These are phyloP conservation scores for Epicoccum sorghinum DNA, from an alignment of 2,329 filamentous ascomycete genomes.

Conservation along the genomic window DNA sequence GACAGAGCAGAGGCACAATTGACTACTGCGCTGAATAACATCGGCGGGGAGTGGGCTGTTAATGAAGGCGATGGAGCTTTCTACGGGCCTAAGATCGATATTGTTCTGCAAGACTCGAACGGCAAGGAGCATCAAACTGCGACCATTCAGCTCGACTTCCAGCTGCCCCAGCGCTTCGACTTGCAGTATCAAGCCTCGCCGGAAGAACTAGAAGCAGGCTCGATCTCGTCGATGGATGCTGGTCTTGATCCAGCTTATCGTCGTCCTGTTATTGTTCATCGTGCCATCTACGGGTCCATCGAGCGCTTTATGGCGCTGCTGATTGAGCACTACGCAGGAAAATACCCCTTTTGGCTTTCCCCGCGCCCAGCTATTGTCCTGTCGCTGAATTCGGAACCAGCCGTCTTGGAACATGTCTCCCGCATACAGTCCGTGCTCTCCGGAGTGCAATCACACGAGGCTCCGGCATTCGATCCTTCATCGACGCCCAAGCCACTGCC, in stretches of 20 bases:
- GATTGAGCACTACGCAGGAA: conserved; percentile 79
- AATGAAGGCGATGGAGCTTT: conserved; percentile 87
- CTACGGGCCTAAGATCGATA: conserved; percentile 91
- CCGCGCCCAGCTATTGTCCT: conserved; percentile 78
- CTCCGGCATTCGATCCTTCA: conserved; percentile 2
- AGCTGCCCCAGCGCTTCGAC: conserved; percentile 81
- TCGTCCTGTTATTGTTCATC: conserved; percentile 79
- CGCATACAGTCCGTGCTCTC: conserved; percentile 45
- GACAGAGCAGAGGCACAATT: conserved; percentile 71
- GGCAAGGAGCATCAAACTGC: conserved; percentile 89
- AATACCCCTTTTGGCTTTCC: conserved; percentile 87
- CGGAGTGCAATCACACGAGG: conserved; percentile 29
- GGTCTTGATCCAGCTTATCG: conserved; percentile 33
- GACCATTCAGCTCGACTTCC: conserved; percentile 89
- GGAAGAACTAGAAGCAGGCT: conserved; percentile 64
- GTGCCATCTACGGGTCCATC: conserved; percentile 82
- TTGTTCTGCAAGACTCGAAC: conserved; percentile 74
- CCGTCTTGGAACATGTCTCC: conserved; percentile 58
- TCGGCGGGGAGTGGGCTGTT: conserved; percentile 71
- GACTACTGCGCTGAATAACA: conserved; percentile 65
- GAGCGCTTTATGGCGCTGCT: conserved; percentile 85
- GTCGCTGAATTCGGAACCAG: conserved; percentile 68
- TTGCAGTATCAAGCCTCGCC: conserved; percentile 75
- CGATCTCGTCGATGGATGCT: conserved; percentile 53
- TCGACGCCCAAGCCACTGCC: conserved; percentile 47